Evolutionary conservation across 2,329 filamentous ascomycete genomes (phyloP).

Genomic region (Fusarium citri): DNA sequence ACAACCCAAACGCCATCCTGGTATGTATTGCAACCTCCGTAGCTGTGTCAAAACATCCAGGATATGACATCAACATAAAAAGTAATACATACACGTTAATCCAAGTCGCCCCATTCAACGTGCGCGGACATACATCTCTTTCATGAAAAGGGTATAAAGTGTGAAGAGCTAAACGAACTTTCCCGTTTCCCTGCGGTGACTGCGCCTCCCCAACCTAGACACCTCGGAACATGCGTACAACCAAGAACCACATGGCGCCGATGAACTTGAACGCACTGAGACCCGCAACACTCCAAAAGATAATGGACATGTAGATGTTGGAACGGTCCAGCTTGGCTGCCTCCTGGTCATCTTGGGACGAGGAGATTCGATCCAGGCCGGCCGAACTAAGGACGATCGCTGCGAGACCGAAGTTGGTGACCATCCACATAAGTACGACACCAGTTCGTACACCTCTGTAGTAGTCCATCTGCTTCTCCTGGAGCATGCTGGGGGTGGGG

Average conservation of each 20-base stretch:
- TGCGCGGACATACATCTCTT: constrained; percentile 1
- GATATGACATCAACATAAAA: constrained; percentile 32
- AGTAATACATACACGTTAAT: constrained; percentile 31
- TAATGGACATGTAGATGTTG: constrained; percentile 85
- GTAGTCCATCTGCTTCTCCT: constrained; percentile 95
- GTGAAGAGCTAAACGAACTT: constrained; percentile 29
- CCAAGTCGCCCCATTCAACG: constrained; percentile 8
- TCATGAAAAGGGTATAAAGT: constrained; percentile 47
- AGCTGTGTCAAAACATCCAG: constrained; percentile 29
- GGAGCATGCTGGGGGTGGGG: constrained; percentile 64
- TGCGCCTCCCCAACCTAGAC: constrained; percentile 56
- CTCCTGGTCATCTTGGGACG: constrained; percentile 50
- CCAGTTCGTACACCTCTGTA: constrained; percentile 95
- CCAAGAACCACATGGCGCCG: constrained; percentile 90
- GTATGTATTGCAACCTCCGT: constrained; percentile 22
- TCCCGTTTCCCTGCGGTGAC: constrained; percentile 10
- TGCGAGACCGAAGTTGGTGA: constrained; percentile 89
- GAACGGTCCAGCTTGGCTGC: constrained; percentile 67
- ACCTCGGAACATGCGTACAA: constrained; percentile 85
- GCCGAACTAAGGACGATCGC: constrained; percentile 89
- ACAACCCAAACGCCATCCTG: constrained; percentile 38
- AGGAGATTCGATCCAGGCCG: constrained; percentile 76
- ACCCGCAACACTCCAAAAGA: constrained; percentile 89
- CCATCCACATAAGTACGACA: constrained; percentile 95
- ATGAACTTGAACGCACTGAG: constrained; percentile 88